These are phyloP conservation scores for Xerocomellus amylosporus DNA, from an alignment of 768 basidiomycete species.

Conservation along the genomic window DNA sequence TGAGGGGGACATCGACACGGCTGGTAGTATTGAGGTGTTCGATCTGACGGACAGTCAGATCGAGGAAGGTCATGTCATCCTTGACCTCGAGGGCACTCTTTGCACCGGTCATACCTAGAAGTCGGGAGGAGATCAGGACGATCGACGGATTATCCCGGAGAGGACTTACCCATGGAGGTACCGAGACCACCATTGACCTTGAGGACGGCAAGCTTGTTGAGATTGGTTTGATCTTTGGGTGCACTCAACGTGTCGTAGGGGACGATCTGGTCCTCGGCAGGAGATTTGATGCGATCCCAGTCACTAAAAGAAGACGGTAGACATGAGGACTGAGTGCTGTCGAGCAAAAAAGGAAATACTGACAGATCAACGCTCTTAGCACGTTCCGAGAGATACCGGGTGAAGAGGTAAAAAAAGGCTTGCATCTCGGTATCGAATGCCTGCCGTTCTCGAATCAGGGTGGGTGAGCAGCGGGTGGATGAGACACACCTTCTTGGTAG, in stretches of 20 bases:
- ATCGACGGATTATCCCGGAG: not conserved
- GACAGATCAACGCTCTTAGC: slow-evolving; percentile 69
- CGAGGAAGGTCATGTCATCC: slow-evolving; percentile 69
- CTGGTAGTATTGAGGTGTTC: slow-evolving; percentile 66
- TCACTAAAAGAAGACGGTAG: slow-evolving; percentile 22
- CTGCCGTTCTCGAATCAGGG: slow-evolving; percentile 36
- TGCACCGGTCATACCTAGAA: slow-evolving; percentile 53
- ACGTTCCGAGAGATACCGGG: slow-evolving; percentile 71
- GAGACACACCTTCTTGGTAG: slow-evolving; percentile 71
- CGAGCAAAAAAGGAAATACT: slow-evolving; percentile 29
- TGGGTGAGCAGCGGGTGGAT: not conserved
- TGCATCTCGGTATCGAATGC: slow-evolving; percentile 82
- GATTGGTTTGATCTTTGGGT: slow-evolving; percentile 44
- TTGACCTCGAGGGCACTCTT: slow-evolving; percentile 75
- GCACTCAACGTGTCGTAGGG: slow-evolving; percentile 52
- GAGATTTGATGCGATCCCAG: slow-evolving; percentile 55
- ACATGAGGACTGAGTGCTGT: not conserved
- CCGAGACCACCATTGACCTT: slow-evolving; percentile 78
- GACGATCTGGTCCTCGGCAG: slow-evolving; percentile 60
- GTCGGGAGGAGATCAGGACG: not conserved
- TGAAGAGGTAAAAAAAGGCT: slow-evolving; percentile 79
- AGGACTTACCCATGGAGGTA: slow-evolving; percentile 53
- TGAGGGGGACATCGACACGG: slow-evolving; percentile 69
- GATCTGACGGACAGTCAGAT: slow-evolving; percentile 60
- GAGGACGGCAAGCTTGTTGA: slow-evolving; percentile 71